A percentile compares a stretch with the other conserved stretches of the same genome.
Conservation (phyloP, 2,329 filamentous ascomycete species). For the Diaporthe caulivora region DNA sequence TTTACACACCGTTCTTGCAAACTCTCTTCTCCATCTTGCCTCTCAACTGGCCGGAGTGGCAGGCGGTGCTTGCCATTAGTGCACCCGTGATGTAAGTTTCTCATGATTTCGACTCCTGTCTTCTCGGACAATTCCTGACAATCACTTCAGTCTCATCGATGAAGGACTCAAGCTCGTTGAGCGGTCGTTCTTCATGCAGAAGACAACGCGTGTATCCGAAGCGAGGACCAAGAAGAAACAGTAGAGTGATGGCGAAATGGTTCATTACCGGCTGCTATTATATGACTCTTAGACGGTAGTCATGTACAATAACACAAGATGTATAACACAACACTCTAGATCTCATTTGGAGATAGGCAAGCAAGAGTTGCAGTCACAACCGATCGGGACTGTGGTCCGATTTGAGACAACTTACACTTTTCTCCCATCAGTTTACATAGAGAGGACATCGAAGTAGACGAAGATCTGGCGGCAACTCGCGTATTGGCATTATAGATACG, state of each 20-base stretch:
- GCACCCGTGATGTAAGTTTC: constrained; percentile 88
- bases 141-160: constrained; percentile 75
- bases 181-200: constrained; percentile 73
- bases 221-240: constrained; percentile 66
- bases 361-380: background rate
- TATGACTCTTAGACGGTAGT: constrained; percentile 37
- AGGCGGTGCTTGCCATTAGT: constrained; percentile 89
- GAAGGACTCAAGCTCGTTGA: constrained; percentile 86
- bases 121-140: constrained; percentile 32
- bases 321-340: constrained; percentile 34
- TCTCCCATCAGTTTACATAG: constrained; percentile 3
- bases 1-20: constrained; percentile 93
- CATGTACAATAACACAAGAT: constrained; percentile 34
- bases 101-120: background rate
- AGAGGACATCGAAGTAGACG: background rate
- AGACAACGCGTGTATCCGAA: constrained; percentile 52
- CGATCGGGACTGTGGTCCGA: background rate
- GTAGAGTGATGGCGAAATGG: constrained; percentile 48
- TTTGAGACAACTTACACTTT: background rate
- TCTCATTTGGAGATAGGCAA: constrained; percentile 26
- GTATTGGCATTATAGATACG: background rate
- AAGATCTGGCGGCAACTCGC: no score
- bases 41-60: constrained; percentile 88
- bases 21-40: constrained; percentile 91
- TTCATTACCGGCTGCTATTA: constrained; percentile 19